Evolutionary conservation across 139 green algal species (phyloP), one percentile per base, ranked within the genome.

Genomic region (Nannochloris sp.): DNA sequence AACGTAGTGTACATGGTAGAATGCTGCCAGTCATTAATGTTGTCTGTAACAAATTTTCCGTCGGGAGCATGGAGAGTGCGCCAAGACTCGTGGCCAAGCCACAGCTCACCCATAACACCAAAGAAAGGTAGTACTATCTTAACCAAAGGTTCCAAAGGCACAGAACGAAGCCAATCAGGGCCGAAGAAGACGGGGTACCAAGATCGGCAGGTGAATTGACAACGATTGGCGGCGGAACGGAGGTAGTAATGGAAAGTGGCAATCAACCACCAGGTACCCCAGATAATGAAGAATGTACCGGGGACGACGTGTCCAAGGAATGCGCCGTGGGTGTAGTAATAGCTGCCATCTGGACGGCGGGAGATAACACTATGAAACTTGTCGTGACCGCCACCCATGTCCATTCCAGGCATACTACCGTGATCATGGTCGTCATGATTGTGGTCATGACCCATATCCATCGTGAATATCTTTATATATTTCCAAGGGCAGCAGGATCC

Each of bases 21-120:
- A 51, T 85, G 78, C 72, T 85, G 79, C 75, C 75, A 85, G 37
- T 85, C 76, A 37, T 85, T 77, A 2, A 85, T 39, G 59, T 85
- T 66, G 53, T 71, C 58, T 19, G 64, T 56, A 8, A 64, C 39
- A 60, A 85, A 85, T 30, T 64, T 73, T 27, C 79, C 79, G 31
- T 79, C 59, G 2, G n/a, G 0, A 13, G 55, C 71, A 44, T 76
- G 73, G 42, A 85, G 47, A 2, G 35, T 39, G 59, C 78, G 80
- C 66, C 54, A 60, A 23, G 39, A 69, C 2, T 75, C 67, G 39
- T 86, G 80, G 3, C 77, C 78, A 19, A 78, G 53, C 80, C 80
- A 86, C 10, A 86, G 70, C 77, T 86, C 80, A 4, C 73, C 74
- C 19, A 85, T 72, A 29, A 85, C 76, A 45, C 77, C 80, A 24